Base-by-base conservation (phyloP, 2,329 filamentous ascomycete genomes). In the Cordyceps pruinosa region DNA sequence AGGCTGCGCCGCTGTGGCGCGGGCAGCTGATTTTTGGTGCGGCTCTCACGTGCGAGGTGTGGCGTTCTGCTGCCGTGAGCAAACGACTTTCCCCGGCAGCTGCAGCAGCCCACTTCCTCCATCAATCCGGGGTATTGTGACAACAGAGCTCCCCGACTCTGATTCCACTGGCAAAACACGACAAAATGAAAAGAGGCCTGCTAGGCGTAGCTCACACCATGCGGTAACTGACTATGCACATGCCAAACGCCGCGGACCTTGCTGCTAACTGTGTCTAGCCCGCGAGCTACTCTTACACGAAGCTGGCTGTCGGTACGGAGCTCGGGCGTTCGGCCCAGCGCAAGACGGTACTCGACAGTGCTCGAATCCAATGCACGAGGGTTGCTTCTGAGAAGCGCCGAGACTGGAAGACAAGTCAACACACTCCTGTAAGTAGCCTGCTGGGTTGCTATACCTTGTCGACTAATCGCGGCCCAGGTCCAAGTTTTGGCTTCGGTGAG, bases 1-100 rank as follows among this genome's bases (percentile, higher is more conserved):
- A 46, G 42, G 25, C 53, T 56, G 53, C 53, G 53, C 53, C 53
- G 44, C 44, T 56, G 53, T 56, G 53, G 53, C 53, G 52, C 52
- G 37, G 42, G 9, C 52, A 15, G 41, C 52, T 54, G 51, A 55
- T 47, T 56, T n/a, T 10, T 34, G 44, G 35, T 35, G 34, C 12
- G 12, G 41, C 19, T 56, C 45, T 56, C 53, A 56, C 53, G 53
- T 56, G 53, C 53, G 35, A 30, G 12, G 25, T 42, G 53, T 56
- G 53, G 53, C 53, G 53, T 55, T 28, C 32, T 15, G 21, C 9
- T 13, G 41, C 50, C 28, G 41, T 12, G 19, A 45, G 35, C 21
- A 26, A 54, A 46, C 51, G 51, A 32, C 28, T 37, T 37, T 54
- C 21, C 25, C 41, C 7, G 34, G 7, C 39, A 30, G 32, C 45